Base-by-base conservation (phyloP, 805 yeast genomes). In the Saccharomycopsis selenospora region DNA sequence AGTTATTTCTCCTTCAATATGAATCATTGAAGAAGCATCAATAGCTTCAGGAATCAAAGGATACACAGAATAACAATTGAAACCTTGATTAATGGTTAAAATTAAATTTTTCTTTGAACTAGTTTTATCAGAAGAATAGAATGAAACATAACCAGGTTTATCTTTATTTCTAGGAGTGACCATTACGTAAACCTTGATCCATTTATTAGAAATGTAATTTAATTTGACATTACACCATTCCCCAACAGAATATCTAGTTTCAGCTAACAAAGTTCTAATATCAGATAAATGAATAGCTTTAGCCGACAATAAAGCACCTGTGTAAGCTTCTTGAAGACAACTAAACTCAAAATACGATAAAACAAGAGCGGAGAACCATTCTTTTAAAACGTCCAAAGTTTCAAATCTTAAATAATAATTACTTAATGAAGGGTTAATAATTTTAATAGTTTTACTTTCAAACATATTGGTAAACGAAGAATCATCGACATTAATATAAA, bases 221-320 rank as follows among this genome's bases (percentile, higher is more conserved):
- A 80, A 73, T 50, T 83, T 66, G 54, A 81, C 60, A 57, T 77
- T 75, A 59, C 80, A 76, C 84, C 85, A 79, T 56, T 81, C 87
- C 42, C 65, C 73, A 52, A 71, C 69, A 3, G 70, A 58, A 55
- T 66, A 72, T 45, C 68, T 63, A 51, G 76, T 69, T 51, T 70
- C 73, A 40, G 77, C 71, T 53, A 81, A 65, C 17, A 81, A 65
- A 1, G 80, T 76, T 56, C 79, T 77, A 38, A 80, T 69, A 59
- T 81, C 88, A 2, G 75, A 68, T 48, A 81, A 67, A 46, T 66
- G 61, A 2, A 78, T 67, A 1, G 82, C 87, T 55, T 76, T 79
- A 6, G 76, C 63, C 6, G 83, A 75, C 28, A 81, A 61, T 28
- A 80, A 63, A 2, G 80, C 83, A 4, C 85, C 88, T 0, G 86